Conservation (phyloP, 2,329 filamentous ascomycete species). For the Xylaria hypoxylon region DNA sequence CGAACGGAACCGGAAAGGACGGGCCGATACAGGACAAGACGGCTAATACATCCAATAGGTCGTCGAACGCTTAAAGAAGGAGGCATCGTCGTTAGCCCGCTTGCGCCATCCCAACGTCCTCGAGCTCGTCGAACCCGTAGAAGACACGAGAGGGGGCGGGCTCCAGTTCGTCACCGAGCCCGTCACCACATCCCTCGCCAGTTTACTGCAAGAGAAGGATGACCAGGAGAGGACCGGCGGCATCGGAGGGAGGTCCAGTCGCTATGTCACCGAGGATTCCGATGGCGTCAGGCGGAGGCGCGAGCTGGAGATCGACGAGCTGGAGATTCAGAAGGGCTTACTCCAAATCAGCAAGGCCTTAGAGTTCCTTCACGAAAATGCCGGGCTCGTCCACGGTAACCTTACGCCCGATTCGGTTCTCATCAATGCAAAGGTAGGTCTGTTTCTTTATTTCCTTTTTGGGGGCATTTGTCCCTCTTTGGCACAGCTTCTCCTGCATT, state of each 20-base stretch:
- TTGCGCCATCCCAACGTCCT: conserved; percentile 91
- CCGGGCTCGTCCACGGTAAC: conserved; percentile 92
- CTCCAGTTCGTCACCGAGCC: conserved; percentile 96
- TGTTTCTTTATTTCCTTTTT: neutral
- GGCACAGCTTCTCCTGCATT: neutral
- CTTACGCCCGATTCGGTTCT: conserved; percentile 93
- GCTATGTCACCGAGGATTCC: conserved; percentile 83
- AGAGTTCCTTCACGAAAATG: conserved; percentile 95
- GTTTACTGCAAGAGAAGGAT: conserved; percentile 87
- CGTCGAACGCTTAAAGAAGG: conserved; percentile 88
- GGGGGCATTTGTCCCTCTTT: neutral
- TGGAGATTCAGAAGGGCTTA: conserved; percentile 97
- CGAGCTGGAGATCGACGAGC: conserved; percentile 93
- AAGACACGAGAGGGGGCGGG: conserved; percentile 90
- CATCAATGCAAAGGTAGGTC: conserved; percentile 86
- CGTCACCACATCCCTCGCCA: conserved; percentile 88
- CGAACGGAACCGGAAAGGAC: neutral
- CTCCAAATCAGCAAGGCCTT: conserved; percentile 93
- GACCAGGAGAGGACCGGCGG: conserved; percentile 80
- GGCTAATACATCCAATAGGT: conserved; percentile 54
- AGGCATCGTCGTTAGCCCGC: conserved; percentile 88
- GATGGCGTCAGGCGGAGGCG: conserved; percentile 78
- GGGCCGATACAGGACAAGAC: neutral
- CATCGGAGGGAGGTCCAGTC: conserved; percentile 76
- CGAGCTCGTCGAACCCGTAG: conserved; percentile 92